Percentiles rank a stretch among this genome's conserved stretches.
Conservation (phyloP, 2,329 filamentous ascomycete genomes). For the Pseudogymnoascus sp. region DNA sequence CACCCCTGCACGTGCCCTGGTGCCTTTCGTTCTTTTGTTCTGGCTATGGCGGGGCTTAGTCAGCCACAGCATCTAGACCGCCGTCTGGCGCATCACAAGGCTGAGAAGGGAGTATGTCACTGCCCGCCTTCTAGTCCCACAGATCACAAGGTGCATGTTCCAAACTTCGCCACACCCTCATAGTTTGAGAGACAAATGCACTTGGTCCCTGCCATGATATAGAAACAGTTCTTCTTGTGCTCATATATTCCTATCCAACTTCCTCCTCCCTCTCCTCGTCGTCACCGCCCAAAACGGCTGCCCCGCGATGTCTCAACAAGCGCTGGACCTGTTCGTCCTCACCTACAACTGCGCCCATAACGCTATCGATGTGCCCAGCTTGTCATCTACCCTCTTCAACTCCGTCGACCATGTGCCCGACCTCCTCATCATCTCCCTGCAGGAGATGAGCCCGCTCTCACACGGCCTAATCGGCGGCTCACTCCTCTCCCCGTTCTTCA, state of each 20-base stretch:
- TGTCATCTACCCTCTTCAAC: conserved; percentile 62
- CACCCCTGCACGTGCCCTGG: background rate
- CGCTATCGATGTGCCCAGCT: conserved; percentile 58
- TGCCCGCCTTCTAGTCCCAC: background rate
- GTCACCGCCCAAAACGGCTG: background rate
- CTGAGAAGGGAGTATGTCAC: conserved; percentile 4
- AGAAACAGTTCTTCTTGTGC: conserved; percentile 6
- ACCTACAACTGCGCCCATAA: conserved; percentile 84
- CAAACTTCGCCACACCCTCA: background rate
- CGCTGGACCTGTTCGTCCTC: conserved; percentile 64
- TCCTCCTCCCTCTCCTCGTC: conserved; percentile 12
- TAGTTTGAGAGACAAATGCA: background rate
- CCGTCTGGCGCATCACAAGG: conserved; percentile 4
- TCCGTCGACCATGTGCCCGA: conserved; percentile 56
- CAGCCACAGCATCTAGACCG: background rate
- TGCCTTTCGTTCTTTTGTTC: conserved; percentile 1
- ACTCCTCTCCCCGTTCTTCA: conserved; percentile 68
- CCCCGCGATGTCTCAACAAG: conserved; percentile 7
- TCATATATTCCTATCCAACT: background rate
- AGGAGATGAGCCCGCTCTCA: conserved; percentile 81
- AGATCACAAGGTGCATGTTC: conserved; percentile 4
- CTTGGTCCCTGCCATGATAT: background rate
- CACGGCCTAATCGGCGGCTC: conserved; percentile 80
- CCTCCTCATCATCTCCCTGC: conserved; percentile 61
- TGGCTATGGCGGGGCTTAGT: background rate